Base-by-base conservation (phyloP, 2,329 filamentous ascomycete genomes). In the Beauveria sp. region DNA sequence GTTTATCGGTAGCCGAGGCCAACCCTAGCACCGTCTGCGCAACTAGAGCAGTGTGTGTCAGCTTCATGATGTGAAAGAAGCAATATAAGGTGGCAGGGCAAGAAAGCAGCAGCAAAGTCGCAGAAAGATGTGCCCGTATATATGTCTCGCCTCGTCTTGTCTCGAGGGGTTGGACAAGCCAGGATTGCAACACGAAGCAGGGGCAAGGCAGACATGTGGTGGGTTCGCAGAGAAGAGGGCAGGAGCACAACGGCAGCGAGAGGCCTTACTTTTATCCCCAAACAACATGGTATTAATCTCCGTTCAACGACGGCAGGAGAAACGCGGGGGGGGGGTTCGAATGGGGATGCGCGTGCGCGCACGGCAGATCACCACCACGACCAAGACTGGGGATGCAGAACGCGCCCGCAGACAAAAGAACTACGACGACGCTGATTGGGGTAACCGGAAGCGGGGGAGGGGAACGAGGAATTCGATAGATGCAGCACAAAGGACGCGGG, bases 251-350 rank as follows among this genome's bases (percentile, higher is more conserved):
- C n/a, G 30, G 18, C 22, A 18, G 51, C 53, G 53, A 46, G 26
- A 46, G 20, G 46, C 53, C 60, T 60, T 62, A 62, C 60, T 43
- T 62, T 62, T 62, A 58, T 62, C 45, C 26, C 46, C 53, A 34
- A 53, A 46, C 20, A 26, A 46, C 53, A 62, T 58, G 18, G 46
- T 60, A 8, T 38, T 24, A 57, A 24, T 10, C 43, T 22, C 9
- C 10, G 40, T 22, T 18, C 6, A 57, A 5, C n/a, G 22, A 34
- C 26, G 34, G 30, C 24, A 50, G 10, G 22, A 20, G 30, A 28
- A 24, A 43, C 30, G 18, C 34, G 8, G 18, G 30, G 47, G 20
- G 8, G n/a, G n/a, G 10, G n/a, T 10, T 30, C 9, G 9, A 12
- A 10, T 43, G 18, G 1, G 5, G 9, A 24, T n/a, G 43, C 20